Percentiles rank a stretch among this genome's conserved stretches.
phyloP scores from a whole-genome alignment of 306 rosid genomes.

The Dalbergia cultrata region DNA sequence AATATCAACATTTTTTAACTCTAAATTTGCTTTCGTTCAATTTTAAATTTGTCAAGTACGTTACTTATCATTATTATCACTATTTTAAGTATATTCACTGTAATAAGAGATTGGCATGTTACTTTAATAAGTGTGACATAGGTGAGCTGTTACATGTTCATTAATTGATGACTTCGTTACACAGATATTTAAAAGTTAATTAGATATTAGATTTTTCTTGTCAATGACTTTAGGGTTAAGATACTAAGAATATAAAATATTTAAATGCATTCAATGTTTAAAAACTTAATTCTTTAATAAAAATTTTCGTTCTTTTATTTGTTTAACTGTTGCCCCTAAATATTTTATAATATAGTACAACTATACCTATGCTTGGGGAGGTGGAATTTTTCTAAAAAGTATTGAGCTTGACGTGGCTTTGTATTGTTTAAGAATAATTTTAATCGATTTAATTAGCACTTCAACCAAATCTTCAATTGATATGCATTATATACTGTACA shows the following conservation, averaged over 20 bases:
- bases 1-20: background rate
- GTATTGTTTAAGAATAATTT: conserved; percentile 8
- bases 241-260: too few species aligned
- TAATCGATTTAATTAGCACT: background rate
- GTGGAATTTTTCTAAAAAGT: background rate
- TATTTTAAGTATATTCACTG: background rate
- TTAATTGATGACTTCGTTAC: background rate
- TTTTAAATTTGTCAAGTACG: background rate
- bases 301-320: too few species aligned
- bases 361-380: background rate
- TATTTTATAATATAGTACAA: background rate
- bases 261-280: too few species aligned
- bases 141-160: background rate
- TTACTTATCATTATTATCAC: background rate
- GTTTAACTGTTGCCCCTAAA: background rate
- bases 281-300: too few species aligned
- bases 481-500: background rate
- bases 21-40: background rate
- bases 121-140: background rate
- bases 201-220: background rate
- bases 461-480: background rate
- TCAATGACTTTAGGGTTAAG: too few species aligned
- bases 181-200: background rate
- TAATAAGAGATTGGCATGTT: background rate
- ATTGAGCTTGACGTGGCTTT: conserved; percentile 16